A percentile compares a stretch with the other conserved stretches of the same genome.
These are phyloP conservation scores for Aspergillus pseudonomiae DNA, from an alignment of 2,329 filamentous ascomycete species.

Conservation along the genomic window DNA sequence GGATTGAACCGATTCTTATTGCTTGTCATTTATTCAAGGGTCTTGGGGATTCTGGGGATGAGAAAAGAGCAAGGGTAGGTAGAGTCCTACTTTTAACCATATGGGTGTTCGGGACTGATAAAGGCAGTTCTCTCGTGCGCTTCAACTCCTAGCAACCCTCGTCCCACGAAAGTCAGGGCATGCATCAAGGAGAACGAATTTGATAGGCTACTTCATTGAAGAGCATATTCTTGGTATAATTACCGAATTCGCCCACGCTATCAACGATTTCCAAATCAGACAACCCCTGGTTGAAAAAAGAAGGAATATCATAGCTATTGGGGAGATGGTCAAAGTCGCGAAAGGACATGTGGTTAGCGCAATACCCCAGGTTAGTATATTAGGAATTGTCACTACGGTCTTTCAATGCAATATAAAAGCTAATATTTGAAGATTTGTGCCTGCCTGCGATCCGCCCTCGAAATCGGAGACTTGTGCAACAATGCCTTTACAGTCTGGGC, in stretches of 20 bases:
- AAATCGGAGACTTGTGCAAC: conserved; percentile 73
- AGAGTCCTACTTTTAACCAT: not conserved
- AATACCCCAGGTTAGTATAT: conserved; percentile 72
- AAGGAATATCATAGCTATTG: conserved; percentile 78
- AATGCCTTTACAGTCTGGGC: conserved; percentile 84
- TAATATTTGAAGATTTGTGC: conserved; percentile 72
- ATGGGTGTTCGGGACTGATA: conserved; percentile 11
- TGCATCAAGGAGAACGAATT: conserved; percentile 55
- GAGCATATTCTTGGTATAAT: conserved; percentile 85
- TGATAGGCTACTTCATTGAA: conserved; percentile 76
- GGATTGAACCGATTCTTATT: conserved; percentile 73
- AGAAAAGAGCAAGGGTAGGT: conserved; percentile 60
- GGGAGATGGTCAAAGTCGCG: conserved; percentile 81
- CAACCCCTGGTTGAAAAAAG: conserved; percentile 69
- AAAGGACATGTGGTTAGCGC: conserved; percentile 74
- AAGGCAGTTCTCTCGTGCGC: conserved; percentile 53
- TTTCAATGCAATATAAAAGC: not conserved
- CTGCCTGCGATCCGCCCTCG: conserved; percentile 83
- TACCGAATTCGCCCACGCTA: conserved; percentile 73
- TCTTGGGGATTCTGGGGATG: conserved; percentile 67
- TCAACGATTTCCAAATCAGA: conserved; percentile 68
- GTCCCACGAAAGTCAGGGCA: conserved; percentile 53
- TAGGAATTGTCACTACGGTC: not conserved
- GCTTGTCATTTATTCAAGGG: conserved; percentile 81
- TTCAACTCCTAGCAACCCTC: conserved; percentile 53